phyloP scores from a whole-genome alignment of 2,329 filamentous ascomycete species.

The Ophiostoma populinum region DNA sequence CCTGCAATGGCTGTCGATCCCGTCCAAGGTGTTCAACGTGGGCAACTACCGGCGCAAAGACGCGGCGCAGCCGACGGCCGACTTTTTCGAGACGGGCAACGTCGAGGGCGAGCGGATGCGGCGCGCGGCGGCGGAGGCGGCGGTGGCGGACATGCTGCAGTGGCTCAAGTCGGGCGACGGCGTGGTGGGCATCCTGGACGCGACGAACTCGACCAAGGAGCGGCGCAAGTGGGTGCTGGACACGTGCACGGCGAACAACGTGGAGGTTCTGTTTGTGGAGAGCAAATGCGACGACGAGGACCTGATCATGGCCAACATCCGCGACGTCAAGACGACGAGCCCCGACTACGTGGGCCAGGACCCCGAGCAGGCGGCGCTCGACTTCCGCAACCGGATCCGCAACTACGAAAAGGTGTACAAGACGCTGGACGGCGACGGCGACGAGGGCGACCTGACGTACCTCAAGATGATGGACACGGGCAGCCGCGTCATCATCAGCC shows the following conservation, averaged over 20 bases:
- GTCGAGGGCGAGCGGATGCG: conserved; percentile 78
- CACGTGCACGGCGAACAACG: conserved; percentile 52
- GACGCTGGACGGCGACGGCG: conserved; percentile 63
- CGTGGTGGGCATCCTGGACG: conserved; percentile 84
- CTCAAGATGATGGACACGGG: conserved; percentile 96
- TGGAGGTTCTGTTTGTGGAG: conserved; percentile 91
- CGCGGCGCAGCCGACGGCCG: conserved; percentile 77
- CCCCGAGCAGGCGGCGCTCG: conserved; percentile 73
- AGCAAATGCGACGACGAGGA: conserved; percentile 93
- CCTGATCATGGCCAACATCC: conserved; percentile 94
- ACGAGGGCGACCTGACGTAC: conserved; percentile 79
- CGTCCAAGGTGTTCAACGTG: conserved; percentile 91
- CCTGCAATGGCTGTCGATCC: conserved; percentile 89
- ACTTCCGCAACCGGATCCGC: conserved; percentile 85
- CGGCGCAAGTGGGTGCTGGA: conserved; percentile 85
- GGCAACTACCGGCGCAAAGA: conserved; percentile 84
- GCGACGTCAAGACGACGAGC: conserved; percentile 91
- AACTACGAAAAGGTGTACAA: conserved; percentile 97
- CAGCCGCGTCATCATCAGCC: conserved; percentile 93
- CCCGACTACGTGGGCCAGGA: conserved; percentile 92
- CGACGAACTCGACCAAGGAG: conserved; percentile 86
- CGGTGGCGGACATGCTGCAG: conserved; percentile 79
- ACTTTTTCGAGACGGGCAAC: conserved; percentile 90
- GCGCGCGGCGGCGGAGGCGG: conserved; percentile 75
- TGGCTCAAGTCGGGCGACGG: conserved; percentile 80